A percentile compares a stretch with the other conserved stretches of the same genome.
These are phyloP conservation scores for Fusarium metavorans DNA, from an alignment of 2,329 filamentous ascomycete species.

Conservation along the genomic window DNA sequence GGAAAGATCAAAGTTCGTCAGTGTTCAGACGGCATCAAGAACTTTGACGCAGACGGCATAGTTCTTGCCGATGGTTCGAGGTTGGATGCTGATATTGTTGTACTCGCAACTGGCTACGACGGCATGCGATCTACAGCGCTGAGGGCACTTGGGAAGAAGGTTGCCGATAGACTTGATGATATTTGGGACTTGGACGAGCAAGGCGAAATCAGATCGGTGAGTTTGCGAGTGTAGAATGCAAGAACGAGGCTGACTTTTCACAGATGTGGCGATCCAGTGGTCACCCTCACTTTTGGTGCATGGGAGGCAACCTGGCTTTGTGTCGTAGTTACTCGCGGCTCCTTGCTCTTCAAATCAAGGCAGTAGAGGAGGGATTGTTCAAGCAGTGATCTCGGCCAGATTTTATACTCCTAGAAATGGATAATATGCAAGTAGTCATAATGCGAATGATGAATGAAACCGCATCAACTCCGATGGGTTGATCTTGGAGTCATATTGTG, in stretches of 20 bases:
- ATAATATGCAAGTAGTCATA: not conserved
- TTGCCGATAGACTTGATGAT: constrained; percentile 41
- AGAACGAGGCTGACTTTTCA: not conserved
- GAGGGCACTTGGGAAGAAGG: constrained; percentile 52
- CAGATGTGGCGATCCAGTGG: constrained; percentile 28
- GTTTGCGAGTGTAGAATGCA: not conserved
- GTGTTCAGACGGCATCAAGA: constrained; percentile 46
- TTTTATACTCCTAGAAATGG: too few species aligned
- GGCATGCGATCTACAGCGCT: constrained; percentile 52
- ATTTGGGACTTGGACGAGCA: constrained; percentile 22
- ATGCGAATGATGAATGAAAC: not conserved
- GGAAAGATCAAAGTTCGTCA: constrained; percentile 54
- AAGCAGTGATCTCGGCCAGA: not conserved
- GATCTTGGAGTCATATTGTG: not conserved
- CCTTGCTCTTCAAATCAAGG: constrained; percentile 27
- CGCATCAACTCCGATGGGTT: not conserved
- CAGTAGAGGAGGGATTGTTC: constrained; percentile 3
- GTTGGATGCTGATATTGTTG: constrained; percentile 55
- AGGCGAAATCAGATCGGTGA: constrained; percentile 22
- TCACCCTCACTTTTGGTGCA: constrained; percentile 26
- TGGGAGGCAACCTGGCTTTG: constrained; percentile 20
- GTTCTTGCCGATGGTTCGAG: constrained; percentile 49
- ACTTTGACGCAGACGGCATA: constrained; percentile 44
- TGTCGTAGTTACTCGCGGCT: constrained; percentile 20
- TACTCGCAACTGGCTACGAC: constrained; percentile 57